These are phyloP conservation scores for Metschnikowia chrysomelidarum DNA, from an alignment of 805 yeast genomes.

Conservation along the genomic window DNA sequence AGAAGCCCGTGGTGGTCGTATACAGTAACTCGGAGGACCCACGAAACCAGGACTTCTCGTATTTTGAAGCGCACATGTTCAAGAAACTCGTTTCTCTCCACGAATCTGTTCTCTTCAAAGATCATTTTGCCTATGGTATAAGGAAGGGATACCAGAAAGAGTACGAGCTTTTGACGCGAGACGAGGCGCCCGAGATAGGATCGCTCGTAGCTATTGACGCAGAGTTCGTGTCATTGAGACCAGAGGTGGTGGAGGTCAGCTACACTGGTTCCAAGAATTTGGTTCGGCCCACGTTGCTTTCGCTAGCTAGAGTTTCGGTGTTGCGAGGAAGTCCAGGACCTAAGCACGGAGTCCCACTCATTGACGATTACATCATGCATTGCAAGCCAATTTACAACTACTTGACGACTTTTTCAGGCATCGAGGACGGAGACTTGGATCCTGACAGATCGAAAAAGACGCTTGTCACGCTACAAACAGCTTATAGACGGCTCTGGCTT, in stretches of 20 bases:
- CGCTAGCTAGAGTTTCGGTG: conserved; percentile 88
- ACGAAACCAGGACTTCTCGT: conserved; percentile 43
- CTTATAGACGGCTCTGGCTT: conserved; percentile 88
- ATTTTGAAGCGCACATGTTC: conserved; percentile 27
- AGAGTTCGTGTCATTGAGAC: conserved; percentile 82
- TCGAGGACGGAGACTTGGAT: conserved; percentile 86
- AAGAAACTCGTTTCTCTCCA: conserved; percentile 38
- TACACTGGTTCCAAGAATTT: conserved; percentile 68
- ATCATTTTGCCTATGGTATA: conserved; percentile 67
- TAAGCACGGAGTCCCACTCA: conserved; percentile 70
- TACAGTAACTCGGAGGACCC: conserved; percentile 54
- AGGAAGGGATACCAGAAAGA: conserved; percentile 59
- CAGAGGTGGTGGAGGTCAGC: conserved; percentile 75
- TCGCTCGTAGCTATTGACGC: conserved; percentile 91
- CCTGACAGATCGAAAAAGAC: conserved; percentile 61
- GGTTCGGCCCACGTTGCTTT: conserved; percentile 69
- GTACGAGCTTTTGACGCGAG: conserved; percentile 61
- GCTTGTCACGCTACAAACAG: conserved; percentile 75
- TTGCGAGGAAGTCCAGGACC: conserved; percentile 69
- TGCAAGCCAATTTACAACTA: conserved; percentile 75
- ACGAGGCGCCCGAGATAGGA: conserved; percentile 74
- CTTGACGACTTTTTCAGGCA: conserved; percentile 90
- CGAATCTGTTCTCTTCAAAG: conserved; percentile 66
- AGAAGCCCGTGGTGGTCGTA: conserved; percentile 69
- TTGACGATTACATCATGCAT: conserved; percentile 88